Percentiles rank a stretch among this genome's conserved stretches.
phyloP scores from a whole-genome alignment of 2,329 filamentous ascomycete genomes.

The Penicillium sp. region DNA sequence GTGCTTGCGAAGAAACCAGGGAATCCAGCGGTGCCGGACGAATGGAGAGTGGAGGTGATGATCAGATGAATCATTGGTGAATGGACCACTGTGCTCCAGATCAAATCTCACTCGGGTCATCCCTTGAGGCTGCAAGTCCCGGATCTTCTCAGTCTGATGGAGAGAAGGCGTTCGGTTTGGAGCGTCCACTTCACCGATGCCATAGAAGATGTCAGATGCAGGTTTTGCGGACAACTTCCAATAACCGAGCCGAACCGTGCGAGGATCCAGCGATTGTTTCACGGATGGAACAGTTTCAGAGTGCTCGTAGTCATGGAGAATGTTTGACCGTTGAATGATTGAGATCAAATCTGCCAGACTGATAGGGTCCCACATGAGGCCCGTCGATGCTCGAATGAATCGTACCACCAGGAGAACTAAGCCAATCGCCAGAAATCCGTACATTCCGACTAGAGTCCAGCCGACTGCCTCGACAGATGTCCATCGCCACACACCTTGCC shows the following conservation, averaged over 20 bases:
- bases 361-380: conserved; percentile 76
- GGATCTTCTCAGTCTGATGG: conserved; percentile 25
- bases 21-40: conserved; percentile 62
- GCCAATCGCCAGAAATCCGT: conserved; percentile 59
- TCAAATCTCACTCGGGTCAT: conserved; percentile 32
- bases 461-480: conserved; percentile 68
- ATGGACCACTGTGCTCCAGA: conserved; percentile 33
- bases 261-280: conserved; percentile 47
- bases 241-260: conserved; percentile 72
- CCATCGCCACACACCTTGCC: conserved; percentile 66
- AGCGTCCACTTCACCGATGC: conserved; percentile 61
- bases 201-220: conserved; percentile 62
- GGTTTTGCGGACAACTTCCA: conserved; percentile 66
- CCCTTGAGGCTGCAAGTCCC: conserved; percentile 27
- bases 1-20: conserved; percentile 66
- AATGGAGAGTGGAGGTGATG: conserved; percentile 48
- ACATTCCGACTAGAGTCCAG: conserved; percentile 71
- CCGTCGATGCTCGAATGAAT: conserved; percentile 62
- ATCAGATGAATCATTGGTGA: conserved; percentile 42
- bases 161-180: conserved; percentile 42
- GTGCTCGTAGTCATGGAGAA: conserved; percentile 63
- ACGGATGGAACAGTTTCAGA: conserved; percentile 54
- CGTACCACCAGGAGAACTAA: conserved; percentile 56
- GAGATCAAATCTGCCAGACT: conserved; percentile 76
- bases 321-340: conserved; percentile 73